Percentiles rank a stretch among this genome's conserved stretches.
Conservation (phyloP, 2,329 filamentous ascomycete species). For the Pseudogymnoascus sp. region DNA sequence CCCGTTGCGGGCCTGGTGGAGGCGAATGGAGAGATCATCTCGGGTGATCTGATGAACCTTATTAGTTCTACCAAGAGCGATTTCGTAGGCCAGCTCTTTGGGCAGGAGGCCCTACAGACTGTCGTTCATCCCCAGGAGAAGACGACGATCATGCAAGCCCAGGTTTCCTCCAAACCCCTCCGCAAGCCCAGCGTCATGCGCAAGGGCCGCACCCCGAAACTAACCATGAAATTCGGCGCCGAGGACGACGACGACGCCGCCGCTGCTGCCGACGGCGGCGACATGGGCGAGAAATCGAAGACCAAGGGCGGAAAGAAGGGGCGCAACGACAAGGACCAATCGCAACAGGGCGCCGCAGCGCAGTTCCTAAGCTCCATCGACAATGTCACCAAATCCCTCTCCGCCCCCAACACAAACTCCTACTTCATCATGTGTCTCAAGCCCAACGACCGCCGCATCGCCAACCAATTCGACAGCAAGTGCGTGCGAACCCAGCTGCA, state of each 20-base stretch:
- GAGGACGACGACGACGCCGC: conserved; percentile 32
- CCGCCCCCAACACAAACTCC: conserved; percentile 74
- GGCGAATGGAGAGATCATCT: conserved; percentile 94
- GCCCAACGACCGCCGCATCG: conserved; percentile 92
- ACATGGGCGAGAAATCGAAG: conserved; percentile 30
- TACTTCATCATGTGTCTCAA: conserved; percentile 98
- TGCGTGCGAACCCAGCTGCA: conserved; percentile 93
- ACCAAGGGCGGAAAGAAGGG: conserved; percentile 34
- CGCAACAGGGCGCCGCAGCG: conserved; percentile 71
- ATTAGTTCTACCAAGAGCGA: conserved; percentile 81
- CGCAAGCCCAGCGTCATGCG: conserved; percentile 89
- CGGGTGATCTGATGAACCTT: conserved; percentile 90
- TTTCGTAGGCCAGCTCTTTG: conserved; percentile 85
- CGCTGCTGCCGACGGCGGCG: conserved; percentile 44
- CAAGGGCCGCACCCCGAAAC: conserved; percentile 35
- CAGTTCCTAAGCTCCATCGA: conserved; percentile 88
- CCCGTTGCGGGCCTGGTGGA: conserved; percentile 80
- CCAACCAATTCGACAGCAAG: conserved; percentile 98
- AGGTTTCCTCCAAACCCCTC: conserved; percentile 90
- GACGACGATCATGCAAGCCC: conserved; percentile 87
- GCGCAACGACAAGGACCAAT: conserved; percentile 35
- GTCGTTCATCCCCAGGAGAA: conserved; percentile 89
- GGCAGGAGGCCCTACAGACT: conserved; percentile 90
- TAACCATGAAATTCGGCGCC: conserved; percentile 30
- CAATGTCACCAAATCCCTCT: conserved; percentile 82